These are phyloP conservation scores for Leishmania aethiopica DNA, from an alignment of 208 protist genomes.

Conservation along the genomic window DNA sequence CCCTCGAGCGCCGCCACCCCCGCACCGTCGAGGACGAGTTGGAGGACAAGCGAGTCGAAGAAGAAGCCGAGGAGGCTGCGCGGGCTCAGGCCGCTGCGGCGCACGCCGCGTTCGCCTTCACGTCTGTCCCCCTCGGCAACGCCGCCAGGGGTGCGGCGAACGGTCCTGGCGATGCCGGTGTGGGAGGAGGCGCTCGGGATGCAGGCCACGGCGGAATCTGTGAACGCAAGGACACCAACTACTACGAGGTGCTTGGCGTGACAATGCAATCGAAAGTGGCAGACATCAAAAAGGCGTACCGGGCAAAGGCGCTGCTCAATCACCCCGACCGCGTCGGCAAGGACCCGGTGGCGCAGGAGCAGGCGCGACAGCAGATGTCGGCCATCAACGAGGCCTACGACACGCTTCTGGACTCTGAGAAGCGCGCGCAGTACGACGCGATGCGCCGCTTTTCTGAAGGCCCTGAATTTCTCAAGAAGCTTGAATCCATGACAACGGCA, in stretches of 20 bases:
- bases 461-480: slow-evolving; percentile 32
- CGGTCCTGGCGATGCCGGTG: background rate
- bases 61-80: slow-evolving; percentile 44
- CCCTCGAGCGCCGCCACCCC: slow-evolving; percentile 47
- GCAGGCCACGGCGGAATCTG: background rate
- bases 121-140: slow-evolving; percentile 11
- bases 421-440: slow-evolving; percentile 69
- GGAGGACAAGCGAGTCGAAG: slow-evolving; percentile 48
- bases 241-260: slow-evolving; percentile 72
- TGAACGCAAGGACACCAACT: slow-evolving; percentile 17
- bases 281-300: slow-evolving; percentile 80
- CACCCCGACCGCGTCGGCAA: slow-evolving; percentile 72
- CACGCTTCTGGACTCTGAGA: slow-evolving; percentile 55
- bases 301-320: slow-evolving; percentile 50
- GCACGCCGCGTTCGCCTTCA: slow-evolving; percentile 17
- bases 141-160: slow-evolving; percentile 6
- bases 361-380: slow-evolving; percentile 68
- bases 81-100: slow-evolving; percentile 17
- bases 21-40: slow-evolving; percentile 54
- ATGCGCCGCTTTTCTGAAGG: slow-evolving; percentile 30
- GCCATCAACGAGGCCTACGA: slow-evolving; percentile 86
- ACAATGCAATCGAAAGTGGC: slow-evolving; percentile 38
- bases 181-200: background rate
- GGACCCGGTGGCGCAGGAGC: slow-evolving; percentile 40
- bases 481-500: slow-evolving; percentile 41